Evolutionary conservation across 1,139 yeast species (phyloP).

Genomic region (Candida frijolesensis): DNA sequence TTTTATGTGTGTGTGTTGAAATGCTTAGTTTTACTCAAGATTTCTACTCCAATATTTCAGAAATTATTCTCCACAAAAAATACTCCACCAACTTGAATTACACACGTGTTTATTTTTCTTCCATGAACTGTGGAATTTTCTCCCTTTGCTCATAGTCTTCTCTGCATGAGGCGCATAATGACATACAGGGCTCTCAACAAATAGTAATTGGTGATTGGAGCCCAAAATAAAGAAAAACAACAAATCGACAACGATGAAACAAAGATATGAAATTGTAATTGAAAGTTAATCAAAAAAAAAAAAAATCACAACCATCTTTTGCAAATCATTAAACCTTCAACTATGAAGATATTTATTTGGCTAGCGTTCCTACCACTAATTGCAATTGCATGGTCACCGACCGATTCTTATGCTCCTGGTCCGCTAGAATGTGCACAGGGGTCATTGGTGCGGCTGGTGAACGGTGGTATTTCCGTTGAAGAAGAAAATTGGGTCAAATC

Average conservation of each 20-base stretch:
- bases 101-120: no score
- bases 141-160: background rate
- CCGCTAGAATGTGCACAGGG: background rate
- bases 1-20: no score
- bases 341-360: background rate
- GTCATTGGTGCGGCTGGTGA: slow-evolving; percentile 2
- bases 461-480: background rate
- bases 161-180: background rate
- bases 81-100: no score
- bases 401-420: slow-evolving; percentile 2
- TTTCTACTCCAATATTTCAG: no score
- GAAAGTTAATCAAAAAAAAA: background rate
- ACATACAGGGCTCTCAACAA: background rate
- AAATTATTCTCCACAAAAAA: no score
- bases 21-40: no score
- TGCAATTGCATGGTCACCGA: background rate
- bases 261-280: background rate
- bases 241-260: background rate
- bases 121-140: no score
- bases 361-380: background rate
- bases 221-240: background rate
- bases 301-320: background rate
- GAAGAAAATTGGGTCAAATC: background rate
- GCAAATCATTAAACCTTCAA: background rate
- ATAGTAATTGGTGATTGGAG: background rate